Base-by-base conservation (phyloP, 768 basidiomycete species). In the Termitomyces sp. region DNA sequence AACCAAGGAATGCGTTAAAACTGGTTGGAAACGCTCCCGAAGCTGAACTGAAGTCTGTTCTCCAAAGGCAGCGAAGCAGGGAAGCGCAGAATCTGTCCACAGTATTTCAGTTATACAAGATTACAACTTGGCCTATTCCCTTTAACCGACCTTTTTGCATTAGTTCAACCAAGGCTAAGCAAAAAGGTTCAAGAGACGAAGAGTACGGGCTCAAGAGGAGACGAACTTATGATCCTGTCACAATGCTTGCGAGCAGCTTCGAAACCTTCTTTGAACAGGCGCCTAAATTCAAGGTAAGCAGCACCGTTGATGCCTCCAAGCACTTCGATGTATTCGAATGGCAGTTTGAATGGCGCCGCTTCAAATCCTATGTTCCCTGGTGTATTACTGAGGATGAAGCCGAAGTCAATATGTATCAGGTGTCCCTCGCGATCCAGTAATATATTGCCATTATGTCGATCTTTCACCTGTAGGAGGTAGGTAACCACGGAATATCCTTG, bases 341-440 rank as follows among this genome's bases (percentile, higher is more conserved):
- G 89, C 13, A 98, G 76, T 73, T 99, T 99, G 83, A 99, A 99
- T 1, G 97, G 97, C 2, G 97, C 96, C n/a, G 96, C 96, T 76
- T 99, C 97, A 72, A 99, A 98, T 32, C 96, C 92, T 64, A 99
- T 91, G 71, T 96, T 96, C 20, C 96, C 96, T 0, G 97, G 97
- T 1, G 96, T 94, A 73, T 98, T 98, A 46, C 91, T 91, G 38
- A 98, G 82, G 82, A 98, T 96, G 78, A 98, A 98, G 2, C 97
- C 97, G 71, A 98, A 99, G 74, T 98, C 97, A 63, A 99, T 99
- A 73, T 99, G 93, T 53, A 97, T 89, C 24, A 97, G 80, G 67
- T 96, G 96, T 0, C 97, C 97, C 38, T 97, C 94, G 57, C 93
- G 86, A 75, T 98, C 97, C 51, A 99, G 78, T 6, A 99, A 84